Evolutionary conservation across 352 stramenopile species (phyloP).

Genomic region (Globisporangium lucens): DNA sequence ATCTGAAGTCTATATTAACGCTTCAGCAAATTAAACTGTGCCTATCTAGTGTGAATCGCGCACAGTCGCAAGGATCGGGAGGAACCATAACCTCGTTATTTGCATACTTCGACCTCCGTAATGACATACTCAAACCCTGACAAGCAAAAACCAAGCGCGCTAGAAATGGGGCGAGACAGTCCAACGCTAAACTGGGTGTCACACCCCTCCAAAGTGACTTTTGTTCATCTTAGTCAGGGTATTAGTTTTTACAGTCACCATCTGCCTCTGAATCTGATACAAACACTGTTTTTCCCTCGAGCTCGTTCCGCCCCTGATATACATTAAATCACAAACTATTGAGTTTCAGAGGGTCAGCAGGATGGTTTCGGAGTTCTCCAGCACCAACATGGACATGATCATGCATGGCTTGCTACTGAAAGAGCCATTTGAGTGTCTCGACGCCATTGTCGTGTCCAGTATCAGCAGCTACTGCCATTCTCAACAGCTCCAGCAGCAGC

Average conservation of each 20-base stretch:
- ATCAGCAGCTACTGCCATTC: not conserved
- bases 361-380: slow-evolving; percentile 11
- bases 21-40: no score
- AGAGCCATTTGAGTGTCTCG: not conserved
- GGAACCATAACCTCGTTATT: not conserved
- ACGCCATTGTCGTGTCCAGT: not conserved
- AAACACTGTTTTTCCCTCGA: not conserved
- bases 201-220: not conserved
- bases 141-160: not conserved
- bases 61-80: slow-evolving; percentile 7
- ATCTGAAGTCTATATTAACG: no score
- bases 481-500: not conserved
- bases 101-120: not conserved
- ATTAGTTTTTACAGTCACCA: not conserved
- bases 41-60: not conserved
- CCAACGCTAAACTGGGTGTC: slow-evolving; percentile 12
- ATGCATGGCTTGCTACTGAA: not conserved
- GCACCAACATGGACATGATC: not conserved
- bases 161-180: slow-evolving; percentile 11
- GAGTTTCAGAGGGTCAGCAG: not conserved
- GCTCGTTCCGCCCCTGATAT: not conserved
- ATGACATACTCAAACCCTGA: not conserved
- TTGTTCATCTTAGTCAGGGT: not conserved
- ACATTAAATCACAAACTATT: not conserved
- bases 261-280: not conserved